These are phyloP conservation scores for Paspalum notatum DNA, from an alignment of 176 grass and related monocot genomes.

Conservation along the genomic window DNA sequence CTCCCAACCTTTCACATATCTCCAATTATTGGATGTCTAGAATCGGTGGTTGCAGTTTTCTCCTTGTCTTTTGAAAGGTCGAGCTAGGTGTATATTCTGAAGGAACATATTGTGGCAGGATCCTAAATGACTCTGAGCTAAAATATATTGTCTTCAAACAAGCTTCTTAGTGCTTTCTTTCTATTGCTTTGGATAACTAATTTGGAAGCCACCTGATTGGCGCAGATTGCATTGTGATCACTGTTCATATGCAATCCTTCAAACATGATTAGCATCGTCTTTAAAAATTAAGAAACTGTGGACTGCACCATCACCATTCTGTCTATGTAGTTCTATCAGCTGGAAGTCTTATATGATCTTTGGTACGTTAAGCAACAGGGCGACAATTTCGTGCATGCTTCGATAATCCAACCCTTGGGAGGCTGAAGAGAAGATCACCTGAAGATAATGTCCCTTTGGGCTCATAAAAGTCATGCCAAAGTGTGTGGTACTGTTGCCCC, in stretches of 20 bases:
- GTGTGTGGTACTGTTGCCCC: constrained; percentile 23
- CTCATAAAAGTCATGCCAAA: constrained; percentile 43
- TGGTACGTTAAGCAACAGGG: not conserved
- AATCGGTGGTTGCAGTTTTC: constrained; percentile 1
- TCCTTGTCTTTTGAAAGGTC: not conserved
- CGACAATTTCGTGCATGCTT: constrained; percentile 19
- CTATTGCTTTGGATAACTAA: not conserved
- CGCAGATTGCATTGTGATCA: not conserved
- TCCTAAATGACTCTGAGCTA: not conserved
- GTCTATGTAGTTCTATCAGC: not conserved
- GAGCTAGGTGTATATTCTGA: not conserved
- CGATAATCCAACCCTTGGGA: constrained; percentile 16
- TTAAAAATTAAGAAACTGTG: not conserved
- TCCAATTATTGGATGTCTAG: constrained; percentile 21
- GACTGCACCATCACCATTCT: not conserved
- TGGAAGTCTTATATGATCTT: not conserved
- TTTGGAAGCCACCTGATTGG: not conserved
- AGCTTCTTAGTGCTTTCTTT: not conserved
- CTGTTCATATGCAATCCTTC: too few species aligned
- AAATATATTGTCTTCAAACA: not conserved
- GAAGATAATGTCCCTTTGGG: constrained; percentile 37
- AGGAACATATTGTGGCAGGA: not conserved
- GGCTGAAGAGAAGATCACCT: constrained; percentile 20
- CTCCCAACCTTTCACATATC: not conserved
- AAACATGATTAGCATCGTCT: not conserved